Base-by-base conservation (phyloP, 163 green algal genomes). In the Scenedesmus sp. region DNA sequence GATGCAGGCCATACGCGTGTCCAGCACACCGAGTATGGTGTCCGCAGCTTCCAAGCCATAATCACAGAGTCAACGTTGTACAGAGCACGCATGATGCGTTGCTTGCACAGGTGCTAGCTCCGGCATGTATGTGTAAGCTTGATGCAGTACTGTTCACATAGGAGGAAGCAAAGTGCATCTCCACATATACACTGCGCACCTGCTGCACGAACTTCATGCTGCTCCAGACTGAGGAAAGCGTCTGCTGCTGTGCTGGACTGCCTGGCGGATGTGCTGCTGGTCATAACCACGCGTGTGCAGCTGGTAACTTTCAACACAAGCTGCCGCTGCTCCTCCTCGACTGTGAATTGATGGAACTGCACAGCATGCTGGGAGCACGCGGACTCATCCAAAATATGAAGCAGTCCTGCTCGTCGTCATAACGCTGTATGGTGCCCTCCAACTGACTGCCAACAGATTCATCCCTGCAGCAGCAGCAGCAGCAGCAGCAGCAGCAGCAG, bases 291-390 rank as follows among this genome's bases (percentile, higher is more conserved):
- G 53, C 24, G 65, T n/a, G 61, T 79, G 61, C 61, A 85, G 30
- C 22, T 49, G 10, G 82, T 80, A 9, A 92, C 88, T 20, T 72
- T 89, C 42, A 92, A 68, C 35, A 89, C 88, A 26, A 92, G 82
- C 68, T 88, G 68, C 22, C 42, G 42, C 43, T 88, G 43, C 35
- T 89, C 88, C n/a, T 89, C 81, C 37, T 89, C 81, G 9, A 92
- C 88, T 20, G 81, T 92, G 81, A 92, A 92, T 18, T 89, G 61
- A 43, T 89, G 43, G 70, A 92, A 92, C 70, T 89, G 88, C 65
- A 89, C 61, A 13, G 88, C 88, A 30, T 59, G 46, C 42, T 46
- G 61, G 1, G 13, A 30, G 30, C 20, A 15, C 9, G n/a, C 37
- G 16, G 30, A 49, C 22, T 76, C 33, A 7, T 85, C 81, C 2